Percentiles rank a stretch among this genome's conserved stretches.
Conservation (phyloP, 768 basidiomycete genomes). For the Plicaturopsis crispa region DNA sequence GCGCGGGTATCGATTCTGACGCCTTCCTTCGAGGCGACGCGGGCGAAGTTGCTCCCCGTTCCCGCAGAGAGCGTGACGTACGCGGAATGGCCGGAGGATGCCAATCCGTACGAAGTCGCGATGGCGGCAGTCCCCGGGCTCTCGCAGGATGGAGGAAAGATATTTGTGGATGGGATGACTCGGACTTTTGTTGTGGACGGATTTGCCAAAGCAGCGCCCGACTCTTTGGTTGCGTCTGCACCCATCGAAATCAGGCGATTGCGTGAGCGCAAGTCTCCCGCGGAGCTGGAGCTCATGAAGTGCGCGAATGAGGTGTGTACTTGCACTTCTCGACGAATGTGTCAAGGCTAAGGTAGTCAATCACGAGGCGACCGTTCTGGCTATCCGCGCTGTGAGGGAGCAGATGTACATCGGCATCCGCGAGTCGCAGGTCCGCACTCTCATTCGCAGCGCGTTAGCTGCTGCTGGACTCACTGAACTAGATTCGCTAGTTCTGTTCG, state of each 20-base stretch:
- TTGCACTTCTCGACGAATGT: too few relatives aligned
- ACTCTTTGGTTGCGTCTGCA: slow-evolving; percentile 36
- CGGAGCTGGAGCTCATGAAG: slow-evolving; percentile 64
- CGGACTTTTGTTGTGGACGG: slow-evolving; percentile 63
- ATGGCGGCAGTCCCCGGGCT: slow-evolving; percentile 20
- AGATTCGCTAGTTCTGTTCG: slow-evolving; percentile 68
- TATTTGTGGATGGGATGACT: slow-evolving; percentile 55
- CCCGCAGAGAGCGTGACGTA: slow-evolving; percentile 39
- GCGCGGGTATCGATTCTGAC: slow-evolving; percentile 58
- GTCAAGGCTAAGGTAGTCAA: too few relatives aligned
- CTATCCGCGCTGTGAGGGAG: slow-evolving; percentile 58
- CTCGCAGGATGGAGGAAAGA: slow-evolving; percentile 20
- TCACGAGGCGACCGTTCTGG: slow-evolving; percentile 44
- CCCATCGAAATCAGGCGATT: slow-evolving; percentile 49
- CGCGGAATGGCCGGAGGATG: slow-evolving; percentile 61
- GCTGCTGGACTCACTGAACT: slow-evolving; percentile 51
- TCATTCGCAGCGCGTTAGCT: slow-evolving; percentile 49
- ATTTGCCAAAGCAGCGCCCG: slow-evolving; percentile 36
- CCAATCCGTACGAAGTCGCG: slow-evolving; percentile 54
- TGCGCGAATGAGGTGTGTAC: slow-evolving; percentile 75
- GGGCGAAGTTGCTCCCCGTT: slow-evolving; percentile 55
- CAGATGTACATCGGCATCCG: slow-evolving; percentile 63
- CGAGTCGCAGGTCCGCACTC: slow-evolving; percentile 59
- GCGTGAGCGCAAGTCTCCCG: slow-evolving; percentile 65
- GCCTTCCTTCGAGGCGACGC: slow-evolving; percentile 68